Percentiles rank a stretch among this genome's conserved stretches.
Conservation (phyloP, 2,329 filamentous ascomycete species). For the Scytalidium lignicola region DNA sequence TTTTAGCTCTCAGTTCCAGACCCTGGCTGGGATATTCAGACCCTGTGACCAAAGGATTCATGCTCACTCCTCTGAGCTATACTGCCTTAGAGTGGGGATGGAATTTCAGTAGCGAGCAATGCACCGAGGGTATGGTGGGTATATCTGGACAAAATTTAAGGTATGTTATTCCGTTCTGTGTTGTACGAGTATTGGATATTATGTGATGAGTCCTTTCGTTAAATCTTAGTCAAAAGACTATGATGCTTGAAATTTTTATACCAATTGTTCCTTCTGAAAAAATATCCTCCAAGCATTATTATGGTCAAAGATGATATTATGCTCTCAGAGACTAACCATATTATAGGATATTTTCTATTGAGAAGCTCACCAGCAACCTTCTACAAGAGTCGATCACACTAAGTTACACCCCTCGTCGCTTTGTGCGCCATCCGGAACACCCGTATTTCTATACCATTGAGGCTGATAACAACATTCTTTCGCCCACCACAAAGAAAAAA, state of each 20-base stretch:
- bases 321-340: slow-evolving; percentile 29
- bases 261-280: slow-evolving; percentile 99
- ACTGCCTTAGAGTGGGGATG: slow-evolving; percentile 86
- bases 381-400: slow-evolving; percentile 83
- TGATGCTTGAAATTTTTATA: slow-evolving; percentile 54
- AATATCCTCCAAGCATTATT: slow-evolving; percentile 26
- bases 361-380: slow-evolving; percentile 79
- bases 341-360: slow-evolving; percentile 81
- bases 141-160: slow-evolving; percentile 84
- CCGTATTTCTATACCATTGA: slow-evolving; percentile 93
- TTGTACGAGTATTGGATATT: slow-evolving; percentile 15
- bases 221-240: slow-evolving; percentile 30
- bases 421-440: slow-evolving; percentile 82
- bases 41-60: slow-evolving; percentile 78
- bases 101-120: slow-evolving; percentile 95
- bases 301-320: slow-evolving; percentile 14
- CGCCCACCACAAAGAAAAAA: slow-evolving; percentile 69
- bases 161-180: slow-evolving; percentile 46
- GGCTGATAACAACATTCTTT: slow-evolving; percentile 86
- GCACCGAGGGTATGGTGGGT: slow-evolving; percentile 87
- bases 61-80: slow-evolving; percentile 88
- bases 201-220: slow-evolving; percentile 38
- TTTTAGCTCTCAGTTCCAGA: slow-evolving; percentile 84
- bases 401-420: slow-evolving; percentile 82
- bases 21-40: slow-evolving; percentile 97